Evolutionary conservation across 169 alveolate species (phyloP).

Genomic region (Nephromyces sp.): DNA sequence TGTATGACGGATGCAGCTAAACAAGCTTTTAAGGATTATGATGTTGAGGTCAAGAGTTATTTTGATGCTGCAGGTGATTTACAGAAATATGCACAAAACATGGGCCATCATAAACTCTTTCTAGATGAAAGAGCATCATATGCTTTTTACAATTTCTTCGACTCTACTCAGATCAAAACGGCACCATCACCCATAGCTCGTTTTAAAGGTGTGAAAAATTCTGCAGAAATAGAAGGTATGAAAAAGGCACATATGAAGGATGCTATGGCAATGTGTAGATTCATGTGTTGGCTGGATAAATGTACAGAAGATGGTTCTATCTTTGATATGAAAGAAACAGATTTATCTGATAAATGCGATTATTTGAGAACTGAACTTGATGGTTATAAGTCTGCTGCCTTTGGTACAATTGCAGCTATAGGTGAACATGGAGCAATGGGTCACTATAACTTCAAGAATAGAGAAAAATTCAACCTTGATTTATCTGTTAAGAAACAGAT

Average conservation of each 20-base stretch:
- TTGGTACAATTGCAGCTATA: slow-evolving; percentile 88
- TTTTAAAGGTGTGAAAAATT: slow-evolving; percentile 83
- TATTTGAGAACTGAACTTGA: background rate
- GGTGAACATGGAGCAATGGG: slow-evolving; percentile 96
- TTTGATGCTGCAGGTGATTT: too few relatives aligned
- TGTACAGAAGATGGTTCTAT: slow-evolving; percentile 23
- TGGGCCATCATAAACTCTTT: too few relatives aligned
- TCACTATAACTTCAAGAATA: slow-evolving; percentile 74
- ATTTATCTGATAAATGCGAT: background rate
- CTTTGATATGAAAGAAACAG: background rate
- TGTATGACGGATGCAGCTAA: too few relatives aligned
- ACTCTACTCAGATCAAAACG: too few relatives aligned
- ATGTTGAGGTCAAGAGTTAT: too few relatives aligned
- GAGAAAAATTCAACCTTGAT: background rate
- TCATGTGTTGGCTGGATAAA: slow-evolving; percentile 77
- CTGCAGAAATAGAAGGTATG: slow-evolving; percentile 87
- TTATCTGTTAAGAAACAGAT: slow-evolving; percentile 6
- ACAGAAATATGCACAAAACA: too few relatives aligned
- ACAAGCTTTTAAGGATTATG: too few relatives aligned
- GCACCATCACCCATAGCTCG: too few relatives aligned
- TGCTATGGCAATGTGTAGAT: slow-evolving; percentile 86
- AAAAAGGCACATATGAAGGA: slow-evolving; percentile 86
- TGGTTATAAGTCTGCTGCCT: slow-evolving; percentile 37
- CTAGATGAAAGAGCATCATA: too few relatives aligned
- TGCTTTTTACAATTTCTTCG: too few relatives aligned